These are phyloP conservation scores for Globomyces pollinis-pini DNA, from an alignment of 192 early-diverging fungal species.

Conservation along the genomic window DNA sequence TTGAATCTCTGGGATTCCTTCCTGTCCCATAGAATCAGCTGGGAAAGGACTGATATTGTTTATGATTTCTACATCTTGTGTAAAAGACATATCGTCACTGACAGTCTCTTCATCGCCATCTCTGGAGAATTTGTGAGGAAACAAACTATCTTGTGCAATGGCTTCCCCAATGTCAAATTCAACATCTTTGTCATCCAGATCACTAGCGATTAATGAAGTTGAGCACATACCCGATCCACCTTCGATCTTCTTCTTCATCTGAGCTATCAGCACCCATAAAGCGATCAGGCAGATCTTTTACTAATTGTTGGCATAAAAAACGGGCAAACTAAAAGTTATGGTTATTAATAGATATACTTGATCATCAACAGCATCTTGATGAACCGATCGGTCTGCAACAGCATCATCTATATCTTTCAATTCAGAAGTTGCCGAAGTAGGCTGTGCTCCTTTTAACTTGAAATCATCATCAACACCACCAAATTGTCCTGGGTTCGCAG, in stretches of 20 bases:
- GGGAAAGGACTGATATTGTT: no score
- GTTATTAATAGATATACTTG: not conserved
- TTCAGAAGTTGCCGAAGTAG: not conserved
- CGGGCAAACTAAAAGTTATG: constrained; percentile 50
- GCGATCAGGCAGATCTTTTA: constrained; percentile 62
- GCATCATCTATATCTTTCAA: constrained; percentile 18
- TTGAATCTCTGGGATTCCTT: no score
- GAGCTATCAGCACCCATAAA: constrained; percentile 46
- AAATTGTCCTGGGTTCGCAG: constrained; percentile 11
- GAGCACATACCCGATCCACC: constrained; percentile 42
- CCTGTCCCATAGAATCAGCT: no score
- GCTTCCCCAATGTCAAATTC: constrained; percentile 30
- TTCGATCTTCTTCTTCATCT: constrained; percentile 53
- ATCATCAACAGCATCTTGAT: constrained; percentile 1
- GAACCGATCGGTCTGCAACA: constrained; percentile 14
- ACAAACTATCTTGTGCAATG: not conserved
- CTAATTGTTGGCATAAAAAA: constrained; percentile 62
- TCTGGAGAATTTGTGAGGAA: not conserved
- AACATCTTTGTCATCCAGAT: constrained; percentile 29
- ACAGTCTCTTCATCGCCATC: constrained; percentile 12
- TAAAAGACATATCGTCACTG: constrained; percentile 5
- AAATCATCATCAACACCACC: constrained; percentile 30
- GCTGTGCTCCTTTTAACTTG: constrained; percentile 10
- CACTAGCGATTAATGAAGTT: constrained; percentile 21
- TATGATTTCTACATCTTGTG: no score